These are phyloP conservation scores for Tylopilus intermedius DNA, from an alignment of 768 basidiomycete genomes.

Conservation along the genomic window DNA sequence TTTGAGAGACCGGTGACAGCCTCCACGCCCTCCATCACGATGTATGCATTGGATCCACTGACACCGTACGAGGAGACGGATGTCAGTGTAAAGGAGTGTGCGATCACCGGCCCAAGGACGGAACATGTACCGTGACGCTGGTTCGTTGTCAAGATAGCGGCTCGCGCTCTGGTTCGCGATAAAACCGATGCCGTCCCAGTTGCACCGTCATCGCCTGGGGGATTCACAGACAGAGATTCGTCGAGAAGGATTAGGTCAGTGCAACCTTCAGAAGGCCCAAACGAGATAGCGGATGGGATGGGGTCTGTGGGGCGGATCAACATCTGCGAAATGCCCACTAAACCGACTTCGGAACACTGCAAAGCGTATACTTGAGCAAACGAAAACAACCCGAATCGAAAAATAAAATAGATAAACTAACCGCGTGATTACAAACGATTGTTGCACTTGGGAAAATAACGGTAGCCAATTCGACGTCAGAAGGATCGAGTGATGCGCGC, in stretches of 20 bases:
- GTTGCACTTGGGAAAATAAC: conserved; percentile 11
- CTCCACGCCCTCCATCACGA: conserved; percentile 28
- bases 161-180: conserved; percentile 11
- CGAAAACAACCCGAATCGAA: background rate
- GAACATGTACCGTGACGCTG: conserved; percentile 13
- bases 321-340: conserved; percentile 15
- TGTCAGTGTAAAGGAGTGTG: conserved; percentile 18
- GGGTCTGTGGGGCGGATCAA: conserved; percentile 11
- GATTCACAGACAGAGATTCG: conserved; percentile 11
- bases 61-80: conserved; percentile 33
- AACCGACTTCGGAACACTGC: conserved; percentile 16
- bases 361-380: background rate
- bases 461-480: conserved; percentile 11
- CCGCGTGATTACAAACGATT: conserved; percentile 13
- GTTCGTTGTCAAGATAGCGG: conserved; percentile 10
- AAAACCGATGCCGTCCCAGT: conserved; percentile 8
- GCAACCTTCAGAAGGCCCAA: conserved; percentile 10
- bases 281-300: conserved; percentile 10
- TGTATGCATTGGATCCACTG: conserved; percentile 32
- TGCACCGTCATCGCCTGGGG: conserved; percentile 1
- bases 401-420: background rate
- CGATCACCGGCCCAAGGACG: conserved; percentile 14
- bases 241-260: conserved; percentile 13
- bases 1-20: conserved; percentile 13
- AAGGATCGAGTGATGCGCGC: conserved; percentile 7